These are phyloP conservation scores for Oryza punctata DNA, from an alignment of 176 grass and related monocot genomes.

Conservation along the genomic window DNA sequence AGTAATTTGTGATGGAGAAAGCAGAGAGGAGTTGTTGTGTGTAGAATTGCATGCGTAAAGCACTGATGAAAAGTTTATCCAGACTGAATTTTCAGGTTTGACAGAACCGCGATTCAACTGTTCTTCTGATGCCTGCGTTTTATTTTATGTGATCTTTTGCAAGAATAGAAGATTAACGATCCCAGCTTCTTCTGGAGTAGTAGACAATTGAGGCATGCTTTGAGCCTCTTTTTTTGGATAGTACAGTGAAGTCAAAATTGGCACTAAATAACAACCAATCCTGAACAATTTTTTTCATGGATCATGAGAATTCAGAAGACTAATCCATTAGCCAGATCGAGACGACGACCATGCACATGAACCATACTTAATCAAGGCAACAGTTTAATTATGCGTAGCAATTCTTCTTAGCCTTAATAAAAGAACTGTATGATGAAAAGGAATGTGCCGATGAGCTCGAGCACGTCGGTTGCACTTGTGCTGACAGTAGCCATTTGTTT, in stretches of 20 bases:
- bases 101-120: background rate
- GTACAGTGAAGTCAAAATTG: conserved; percentile 12
- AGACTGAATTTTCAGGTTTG: background rate
- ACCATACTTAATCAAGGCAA: background rate
- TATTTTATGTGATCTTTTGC: background rate
- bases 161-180: background rate
- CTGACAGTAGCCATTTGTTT: conserved; percentile 19
- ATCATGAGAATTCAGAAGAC: conserved; percentile 13
- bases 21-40: background rate
- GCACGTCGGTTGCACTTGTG: conserved; percentile 14
- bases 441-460: conserved; percentile 1
- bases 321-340: conserved; percentile 18
- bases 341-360: conserved; percentile 32
- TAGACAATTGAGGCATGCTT: background rate
- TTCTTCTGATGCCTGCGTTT: background rate
- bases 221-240: background rate
- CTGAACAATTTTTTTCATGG: background rate
- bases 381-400: background rate
- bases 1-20: conserved; percentile 19
- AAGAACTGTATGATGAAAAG: conserved; percentile 30
- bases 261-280: background rate
- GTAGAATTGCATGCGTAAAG: background rate
- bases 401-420: background rate
- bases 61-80: background rate
- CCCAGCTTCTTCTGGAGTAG: background rate